Conservation (phyloP, 345 rosid genomes). For the Brassica carinata region DNA sequence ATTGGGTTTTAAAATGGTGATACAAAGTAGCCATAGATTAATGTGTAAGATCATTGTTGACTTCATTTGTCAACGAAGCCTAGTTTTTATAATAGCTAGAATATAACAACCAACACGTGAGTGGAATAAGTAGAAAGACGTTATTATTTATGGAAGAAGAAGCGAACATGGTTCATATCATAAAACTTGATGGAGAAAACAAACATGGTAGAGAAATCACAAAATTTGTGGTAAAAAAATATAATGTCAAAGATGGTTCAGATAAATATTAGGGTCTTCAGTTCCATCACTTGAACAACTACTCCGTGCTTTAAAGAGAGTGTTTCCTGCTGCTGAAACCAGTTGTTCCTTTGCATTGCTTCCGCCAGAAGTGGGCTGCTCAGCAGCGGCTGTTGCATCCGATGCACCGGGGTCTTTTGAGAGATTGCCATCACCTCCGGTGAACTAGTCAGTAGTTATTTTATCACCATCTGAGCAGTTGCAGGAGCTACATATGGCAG, state of each 20-base stretch:
- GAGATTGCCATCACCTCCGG: neutral
- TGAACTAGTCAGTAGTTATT: neutral
- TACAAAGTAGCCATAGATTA: neutral
- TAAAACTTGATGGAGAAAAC: neutral
- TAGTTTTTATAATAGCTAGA: neutral
- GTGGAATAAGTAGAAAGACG: neutral
- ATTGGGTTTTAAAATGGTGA: neutral
- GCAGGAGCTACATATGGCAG: neutral
- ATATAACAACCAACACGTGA: neutral
- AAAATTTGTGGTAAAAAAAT: neutral
- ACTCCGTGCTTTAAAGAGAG: neutral
- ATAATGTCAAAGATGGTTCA: neutral
- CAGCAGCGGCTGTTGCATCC: neutral
- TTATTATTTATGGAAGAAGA: neutral
- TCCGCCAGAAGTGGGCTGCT: neutral
- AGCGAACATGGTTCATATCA: neutral
- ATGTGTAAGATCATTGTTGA: neutral
- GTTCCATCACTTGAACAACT: neutral
- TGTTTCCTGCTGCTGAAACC: neutral
- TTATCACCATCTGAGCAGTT: neutral
- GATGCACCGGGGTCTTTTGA: neutral
- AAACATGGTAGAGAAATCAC: neutral
- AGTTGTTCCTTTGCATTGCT: neutral
- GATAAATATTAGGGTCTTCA: neutral
- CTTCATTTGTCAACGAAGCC: neutral